These are phyloP conservation scores for Populus euphratica DNA, from an alignment of 345 rosid genomes.

Conservation along the genomic window DNA sequence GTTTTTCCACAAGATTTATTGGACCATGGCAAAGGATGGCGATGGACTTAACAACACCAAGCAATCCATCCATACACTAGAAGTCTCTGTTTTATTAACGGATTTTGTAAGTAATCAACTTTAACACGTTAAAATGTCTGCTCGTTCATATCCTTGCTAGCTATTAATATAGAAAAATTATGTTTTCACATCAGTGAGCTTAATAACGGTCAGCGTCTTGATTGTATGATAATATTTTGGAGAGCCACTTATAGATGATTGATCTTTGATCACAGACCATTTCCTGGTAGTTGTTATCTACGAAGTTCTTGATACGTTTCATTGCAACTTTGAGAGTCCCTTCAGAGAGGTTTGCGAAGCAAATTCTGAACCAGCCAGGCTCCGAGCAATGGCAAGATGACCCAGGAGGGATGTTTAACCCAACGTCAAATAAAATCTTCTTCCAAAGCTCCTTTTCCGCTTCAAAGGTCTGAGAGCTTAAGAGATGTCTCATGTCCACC, in stretches of 20 bases:
- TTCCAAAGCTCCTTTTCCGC: constrained; percentile 29
- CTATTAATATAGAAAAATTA: neutral
- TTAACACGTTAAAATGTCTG: too few species aligned
- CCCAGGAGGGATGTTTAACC: constrained; percentile 27
- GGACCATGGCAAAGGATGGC: too few species aligned
- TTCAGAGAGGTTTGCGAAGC: constrained; percentile 34
- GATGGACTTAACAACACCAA: too few species aligned
- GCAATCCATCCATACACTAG: too few species aligned
- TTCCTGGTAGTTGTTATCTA: neutral
- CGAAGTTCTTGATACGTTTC: constrained; percentile 11
- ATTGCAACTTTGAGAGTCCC: constrained; percentile 16
- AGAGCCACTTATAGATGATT: constrained; percentile 39
- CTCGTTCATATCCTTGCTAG: neutral
- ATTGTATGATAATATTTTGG: constrained; percentile 28
- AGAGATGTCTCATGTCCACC: constrained; percentile 28
- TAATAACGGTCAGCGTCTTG: constrained; percentile 31
- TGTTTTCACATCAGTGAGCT: neutral
- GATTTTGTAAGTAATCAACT: too few species aligned
- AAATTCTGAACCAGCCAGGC: constrained; percentile 34
- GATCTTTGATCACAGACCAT: constrained; percentile 11
- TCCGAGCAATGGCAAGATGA: constrained; percentile 32
- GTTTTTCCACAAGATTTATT: too few species aligned
- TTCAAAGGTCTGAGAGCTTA: constrained; percentile 7
- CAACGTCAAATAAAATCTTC: constrained; percentile 13
- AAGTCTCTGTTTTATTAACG: too few species aligned